Evolutionary conservation across 805 yeast species (phyloP).

Genomic region (Yarrowia sp.): DNA sequence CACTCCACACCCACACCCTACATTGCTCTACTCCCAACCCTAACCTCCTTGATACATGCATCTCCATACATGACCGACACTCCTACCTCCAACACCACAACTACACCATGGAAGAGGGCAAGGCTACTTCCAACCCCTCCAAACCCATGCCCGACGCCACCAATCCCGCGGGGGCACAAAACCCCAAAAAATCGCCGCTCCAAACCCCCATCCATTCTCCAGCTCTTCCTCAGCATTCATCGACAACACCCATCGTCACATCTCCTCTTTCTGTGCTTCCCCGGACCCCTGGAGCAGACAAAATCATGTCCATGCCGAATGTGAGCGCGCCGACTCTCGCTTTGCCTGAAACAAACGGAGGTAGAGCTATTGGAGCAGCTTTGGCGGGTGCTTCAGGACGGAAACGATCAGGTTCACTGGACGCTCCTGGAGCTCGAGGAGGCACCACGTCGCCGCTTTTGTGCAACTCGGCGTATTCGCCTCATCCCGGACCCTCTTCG

Average conservation of each 20-base stretch:
- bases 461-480: conserved; percentile 9
- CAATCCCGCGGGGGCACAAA: background rate
- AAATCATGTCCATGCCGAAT: conserved; percentile 18
- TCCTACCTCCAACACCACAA: background rate
- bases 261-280: background rate
- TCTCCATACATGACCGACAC: no score
- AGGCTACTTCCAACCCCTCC: background rate
- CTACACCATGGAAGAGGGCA: conserved; percentile 2
- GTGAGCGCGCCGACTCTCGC: conserved; percentile 8
- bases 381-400: background rate
- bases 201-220: conserved; percentile 16
- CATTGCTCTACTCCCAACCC: no score
- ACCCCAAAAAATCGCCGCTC: background rate
- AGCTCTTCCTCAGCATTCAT: background rate
- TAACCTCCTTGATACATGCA: no score
- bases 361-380: conserved; percentile 11
- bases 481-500: background rate
- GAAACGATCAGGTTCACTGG: conserved; percentile 12
- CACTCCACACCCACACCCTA: no score
- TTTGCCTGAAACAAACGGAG: background rate
- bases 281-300: background rate
- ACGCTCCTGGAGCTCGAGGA: background rate
- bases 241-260: background rate
- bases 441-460: conserved; percentile 2
- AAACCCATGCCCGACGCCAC: background rate